Evolutionary conservation across 345 rosid species (phyloP).

Genomic region (Leavenworthia alabamica): DNA sequence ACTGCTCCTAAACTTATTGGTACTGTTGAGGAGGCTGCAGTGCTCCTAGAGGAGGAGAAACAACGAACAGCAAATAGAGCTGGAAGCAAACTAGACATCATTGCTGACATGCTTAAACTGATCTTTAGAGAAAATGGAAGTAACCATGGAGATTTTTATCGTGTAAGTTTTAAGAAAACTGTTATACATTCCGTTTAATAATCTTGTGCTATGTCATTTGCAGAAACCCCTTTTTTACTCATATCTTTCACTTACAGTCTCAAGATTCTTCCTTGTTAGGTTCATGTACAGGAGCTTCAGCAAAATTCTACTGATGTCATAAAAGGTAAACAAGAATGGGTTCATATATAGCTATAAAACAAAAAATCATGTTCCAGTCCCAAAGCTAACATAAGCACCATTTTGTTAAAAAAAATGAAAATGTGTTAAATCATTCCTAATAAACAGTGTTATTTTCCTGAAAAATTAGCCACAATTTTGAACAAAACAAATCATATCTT

Average conservation of each 20-base stretch:
- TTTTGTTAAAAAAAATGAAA: background rate
- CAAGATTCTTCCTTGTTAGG: constrained; percentile 37
- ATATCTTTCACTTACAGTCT: background rate
- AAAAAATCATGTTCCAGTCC: background rate
- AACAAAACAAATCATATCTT: constrained; percentile 3
- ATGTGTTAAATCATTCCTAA: background rate
- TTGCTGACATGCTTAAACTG: constrained; percentile 60
- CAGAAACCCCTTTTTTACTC: background rate
- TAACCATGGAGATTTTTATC: constrained; percentile 59
- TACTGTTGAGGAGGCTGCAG: constrained; percentile 66
- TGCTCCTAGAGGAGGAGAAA: constrained; percentile 71
- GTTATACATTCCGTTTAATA: background rate
- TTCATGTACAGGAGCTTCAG: constrained; percentile 79
- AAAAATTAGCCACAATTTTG: background rate
- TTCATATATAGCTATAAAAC: constrained; percentile 6
- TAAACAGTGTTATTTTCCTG: background rate
- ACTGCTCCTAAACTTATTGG: constrained; percentile 68
- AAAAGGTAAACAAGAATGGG: constrained; percentile 46
- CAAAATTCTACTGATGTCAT: constrained; percentile 42
- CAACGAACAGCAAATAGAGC: constrained; percentile 37
- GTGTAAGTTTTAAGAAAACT: constrained; percentile 50
- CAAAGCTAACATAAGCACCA: background rate
- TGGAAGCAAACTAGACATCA: constrained; percentile 68
- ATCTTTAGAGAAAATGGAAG: constrained; percentile 60
- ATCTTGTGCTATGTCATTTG: background rate